These are phyloP conservation scores for Cystoisospora suis DNA, from an alignment of 169 alveolate species.

Conservation along the genomic window DNA sequence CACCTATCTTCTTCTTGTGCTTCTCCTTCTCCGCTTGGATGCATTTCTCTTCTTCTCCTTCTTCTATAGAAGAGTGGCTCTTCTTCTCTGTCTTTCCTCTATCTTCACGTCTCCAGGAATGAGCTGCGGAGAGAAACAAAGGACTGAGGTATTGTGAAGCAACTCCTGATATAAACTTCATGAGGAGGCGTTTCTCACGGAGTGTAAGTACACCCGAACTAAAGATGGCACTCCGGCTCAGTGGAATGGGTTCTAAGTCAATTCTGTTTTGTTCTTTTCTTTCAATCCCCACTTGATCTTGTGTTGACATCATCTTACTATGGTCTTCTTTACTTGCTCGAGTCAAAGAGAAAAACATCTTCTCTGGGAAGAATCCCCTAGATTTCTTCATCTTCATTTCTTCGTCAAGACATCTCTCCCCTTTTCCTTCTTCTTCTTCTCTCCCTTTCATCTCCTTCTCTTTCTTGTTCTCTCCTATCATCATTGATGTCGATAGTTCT, in stretches of 20 bases:
- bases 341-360: no score
- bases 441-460: not conserved
- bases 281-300: not conserved
- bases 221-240: conserved; percentile 65
- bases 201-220: not conserved
- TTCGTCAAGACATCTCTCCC: not conserved
- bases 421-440: not conserved
- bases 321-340: no score
- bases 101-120: not conserved
- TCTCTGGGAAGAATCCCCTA: no score
- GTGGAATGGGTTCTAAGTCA: conserved; percentile 28
- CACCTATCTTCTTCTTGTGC: not conserved
- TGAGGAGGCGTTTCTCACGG: conserved; percentile 55
- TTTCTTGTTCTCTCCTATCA: not conserved
- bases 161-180: conserved; percentile 49
- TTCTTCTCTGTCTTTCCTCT: no score
- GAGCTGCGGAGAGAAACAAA: conserved; percentile 25
- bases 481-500: not conserved
- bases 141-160: not conserved
- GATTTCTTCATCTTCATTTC: not conserved
- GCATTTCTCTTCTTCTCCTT: not conserved
- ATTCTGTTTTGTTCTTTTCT: not conserved
- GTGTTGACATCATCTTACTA: no score
- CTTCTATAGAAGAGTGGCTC: no score
- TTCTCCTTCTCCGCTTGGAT: not conserved